Conservation (phyloP, 1,284 basidiomycete genomes). For the Leccinum laetum region DNA sequence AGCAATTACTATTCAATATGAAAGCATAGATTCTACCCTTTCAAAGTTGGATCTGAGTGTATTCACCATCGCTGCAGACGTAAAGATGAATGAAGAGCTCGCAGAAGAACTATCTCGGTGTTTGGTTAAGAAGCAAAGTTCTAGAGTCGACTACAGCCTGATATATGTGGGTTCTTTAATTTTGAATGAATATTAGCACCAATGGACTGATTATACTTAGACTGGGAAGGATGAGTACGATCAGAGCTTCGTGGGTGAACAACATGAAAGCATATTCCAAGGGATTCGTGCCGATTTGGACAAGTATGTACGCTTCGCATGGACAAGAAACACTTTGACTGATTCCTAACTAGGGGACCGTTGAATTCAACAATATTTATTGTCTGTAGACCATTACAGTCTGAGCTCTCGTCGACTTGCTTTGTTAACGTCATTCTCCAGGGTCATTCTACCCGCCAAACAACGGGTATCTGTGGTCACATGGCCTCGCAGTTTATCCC, state of each 20-base stretch:
- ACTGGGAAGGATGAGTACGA: constrained; percentile 88
- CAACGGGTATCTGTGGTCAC: constrained; percentile 90
- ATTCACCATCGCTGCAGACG: constrained; percentile 77
- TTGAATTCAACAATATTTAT: not conserved
- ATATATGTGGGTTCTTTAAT: constrained; percentile 71
- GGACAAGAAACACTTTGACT: not conserved
- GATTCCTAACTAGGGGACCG: not conserved
- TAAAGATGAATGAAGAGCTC: constrained; percentile 69
- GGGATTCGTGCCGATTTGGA: constrained; percentile 81
- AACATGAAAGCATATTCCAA: constrained; percentile 71
- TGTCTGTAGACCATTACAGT: not conserved
- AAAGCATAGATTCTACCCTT: not conserved
- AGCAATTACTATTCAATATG: not conserved
- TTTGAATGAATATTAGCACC: not conserved
- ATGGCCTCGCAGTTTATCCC: constrained; percentile 92
- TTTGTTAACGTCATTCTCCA: not conserved
- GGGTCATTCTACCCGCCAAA: constrained; percentile 33
- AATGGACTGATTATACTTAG: constrained; percentile 33
- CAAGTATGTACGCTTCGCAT: constrained; percentile 44
- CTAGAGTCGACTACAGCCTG: constrained; percentile 72
- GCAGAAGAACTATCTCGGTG: constrained; percentile 79
- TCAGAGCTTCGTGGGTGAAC: constrained; percentile 61
- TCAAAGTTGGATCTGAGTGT: constrained; percentile 75
- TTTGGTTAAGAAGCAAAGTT: constrained; percentile 91
- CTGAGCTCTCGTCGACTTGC: not conserved